Base-by-base conservation (phyloP, 805 yeast species). In the Barnettozyma pratensis region DNA sequence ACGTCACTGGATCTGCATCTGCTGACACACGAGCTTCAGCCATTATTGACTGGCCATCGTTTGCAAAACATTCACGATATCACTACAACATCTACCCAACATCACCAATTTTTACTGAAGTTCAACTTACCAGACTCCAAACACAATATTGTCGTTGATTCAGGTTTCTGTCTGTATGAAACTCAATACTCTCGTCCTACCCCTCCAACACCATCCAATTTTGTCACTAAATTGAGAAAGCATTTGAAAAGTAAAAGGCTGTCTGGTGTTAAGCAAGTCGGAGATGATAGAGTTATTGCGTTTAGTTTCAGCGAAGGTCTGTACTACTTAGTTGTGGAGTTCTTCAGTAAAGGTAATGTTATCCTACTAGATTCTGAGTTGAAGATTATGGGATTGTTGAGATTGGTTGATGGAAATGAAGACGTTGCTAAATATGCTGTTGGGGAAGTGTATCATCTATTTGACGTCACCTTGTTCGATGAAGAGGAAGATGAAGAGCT, bases 341-440 rank as follows among this genome's bases (percentile, higher is more conserved):
- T 92, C 60, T 92, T 91, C 70, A 87, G 97, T 62, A 97, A 97
- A 3, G 99, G 99, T 29, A 92, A 92, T 62, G 79, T 92, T 47
- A 70, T 92, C 19, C 71, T 92, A 25, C 71, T 92, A 52, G 95
- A 92, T 64, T 75, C 79, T 30, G 76, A 83, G 25, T 65, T 73
- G 51, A 81, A 77, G 57, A 89, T 91, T 44, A 57, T 90, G 58
- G 73, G 92, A 0, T 68, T 90, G 30, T 91, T 86, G 61, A 79
- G 97, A 66, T 69, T 85, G 26, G 97, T 89, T 8, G 79, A 79
- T 34, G 95, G 86, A 46, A 79, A 82, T 58, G 86, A 78, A 36
- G 80, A 79, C 54, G 78, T 77, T 47, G 81, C 72, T 40, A 73
- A 73, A 49, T 83, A 83, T 60, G 87, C 88, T 1, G 91, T 88